Percentiles rank a stretch among this genome's conserved stretches.
Evolutionary conservation across 2,329 filamentous ascomycete genomes (phyloP).

Genomic region (Tolypocladium ovalisporum): DNA sequence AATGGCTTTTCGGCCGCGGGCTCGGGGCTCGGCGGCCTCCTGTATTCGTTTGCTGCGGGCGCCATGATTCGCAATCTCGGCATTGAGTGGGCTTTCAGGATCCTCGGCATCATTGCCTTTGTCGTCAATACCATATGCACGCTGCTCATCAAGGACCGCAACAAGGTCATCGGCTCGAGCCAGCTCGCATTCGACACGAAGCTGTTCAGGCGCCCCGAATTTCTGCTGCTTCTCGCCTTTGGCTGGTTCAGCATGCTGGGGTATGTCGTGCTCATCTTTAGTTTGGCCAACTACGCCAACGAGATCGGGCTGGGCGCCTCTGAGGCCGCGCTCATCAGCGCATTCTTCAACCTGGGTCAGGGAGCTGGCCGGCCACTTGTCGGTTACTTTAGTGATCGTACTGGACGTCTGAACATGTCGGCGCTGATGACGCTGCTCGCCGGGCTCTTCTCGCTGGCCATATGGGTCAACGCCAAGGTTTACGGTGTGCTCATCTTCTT

Average conservation of each 20-base stretch:
- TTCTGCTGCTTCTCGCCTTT: constrained; percentile 53
- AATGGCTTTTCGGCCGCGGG: constrained; percentile 60
- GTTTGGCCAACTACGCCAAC: constrained; percentile 60
- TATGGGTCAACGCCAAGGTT: constrained; percentile 58
- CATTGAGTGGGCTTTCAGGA: constrained; percentile 55
- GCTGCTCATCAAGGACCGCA: constrained; percentile 58
- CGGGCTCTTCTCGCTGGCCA: constrained; percentile 53
- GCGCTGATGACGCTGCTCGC: constrained; percentile 51
- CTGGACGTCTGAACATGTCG: constrained; percentile 66
- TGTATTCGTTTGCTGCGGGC: constrained; percentile 56
- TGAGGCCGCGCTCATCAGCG: constrained; percentile 62
- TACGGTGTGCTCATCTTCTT: constrained; percentile 64
- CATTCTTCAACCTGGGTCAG: constrained; percentile 58
- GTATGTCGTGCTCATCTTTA: constrained; percentile 70
- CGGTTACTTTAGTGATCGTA: constrained; percentile 58
- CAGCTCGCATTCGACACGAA: constrained; percentile 54
- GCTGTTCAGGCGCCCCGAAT: constrained; percentile 52
- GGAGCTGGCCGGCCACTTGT: constrained; percentile 61
- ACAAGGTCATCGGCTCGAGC: constrained; percentile 56
- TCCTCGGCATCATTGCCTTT: constrained; percentile 52
- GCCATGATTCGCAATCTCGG: constrained; percentile 56
- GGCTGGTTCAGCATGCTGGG: constrained; percentile 62
- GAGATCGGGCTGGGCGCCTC: constrained; percentile 54
- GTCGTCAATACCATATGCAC: constrained; percentile 53
- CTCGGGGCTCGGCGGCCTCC: constrained; percentile 61